Base-by-base conservation (phyloP, 2,329 filamentous ascomycete genomes). In the Xylariaceae sp. region DNA sequence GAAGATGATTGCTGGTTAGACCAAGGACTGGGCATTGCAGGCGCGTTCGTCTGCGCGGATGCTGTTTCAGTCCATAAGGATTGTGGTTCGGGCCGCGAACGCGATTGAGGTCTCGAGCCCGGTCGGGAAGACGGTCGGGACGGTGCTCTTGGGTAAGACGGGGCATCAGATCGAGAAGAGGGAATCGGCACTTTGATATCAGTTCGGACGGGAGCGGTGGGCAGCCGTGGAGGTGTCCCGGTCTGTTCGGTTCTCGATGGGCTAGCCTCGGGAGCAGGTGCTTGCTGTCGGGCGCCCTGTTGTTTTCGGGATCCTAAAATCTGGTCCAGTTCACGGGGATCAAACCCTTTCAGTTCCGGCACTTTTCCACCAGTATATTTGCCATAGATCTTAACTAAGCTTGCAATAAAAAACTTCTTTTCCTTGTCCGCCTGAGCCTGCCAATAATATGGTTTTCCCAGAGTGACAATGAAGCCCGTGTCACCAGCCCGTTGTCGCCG, bases 401-500 rank as follows among this genome's bases (percentile, higher is more conserved):
- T 96, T 32, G 89, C 91, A 65, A 99, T 94, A 72, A 99, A 99
- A 74, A 97, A 97, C 68, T 96, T 92, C 77, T 96, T 97, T 73
- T 99, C 94, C 74, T 96, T 96, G 49, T 89, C 81, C 0, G 89
- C 94, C 60, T 90, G 86, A 32, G 94, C 91, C 71, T 95, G 85
- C 94, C 94, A 99, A 71, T 94, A 99, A 72, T 99, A 99, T 0
- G 91, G 88, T 71, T 99, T 99, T 22, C 88, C 87, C 26, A 99
- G 81, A 1, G 86, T 94, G 47, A 97, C 89, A 22, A 87, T 77
- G 67, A 99, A 97, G 15, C 94, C 94, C 42, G 84, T 83, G 53
- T 86, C 86, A 49, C 87, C 86, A 19, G 90, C 92, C 88, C 89
- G 95, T 67, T 87, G 72, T 80, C 87, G 71, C 78, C 80, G 61